Base-by-base conservation (phyloP, 148 eudicot genomes). In the Rhododendron ferrugineum region DNA sequence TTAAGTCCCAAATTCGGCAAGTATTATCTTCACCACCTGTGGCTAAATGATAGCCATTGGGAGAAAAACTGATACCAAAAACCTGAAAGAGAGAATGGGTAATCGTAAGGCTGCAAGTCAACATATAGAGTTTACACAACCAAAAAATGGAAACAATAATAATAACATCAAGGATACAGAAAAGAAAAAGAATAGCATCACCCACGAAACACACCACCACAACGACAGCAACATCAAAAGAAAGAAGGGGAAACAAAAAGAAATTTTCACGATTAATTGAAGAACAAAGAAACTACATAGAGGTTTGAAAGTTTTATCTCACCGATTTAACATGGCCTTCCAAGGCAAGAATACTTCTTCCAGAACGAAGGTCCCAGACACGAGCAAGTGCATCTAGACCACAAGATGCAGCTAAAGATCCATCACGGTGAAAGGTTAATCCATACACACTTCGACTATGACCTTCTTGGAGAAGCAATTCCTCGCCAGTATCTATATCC, bases 251-350 rank as follows among this genome's bases (percentile, higher is more conserved):
- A 11, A n/a, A 13, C 16, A 47, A 47, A 13, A 13, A 26, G 28
- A 23, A 20, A 60, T 6, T 20, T 5, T 3, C 66, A 20, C 11
- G 2, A 60, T 22, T 56, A 56, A 56, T 4, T 20, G 6, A 56
- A 56, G 23, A 20, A 56, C 7, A 64, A n/a, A 64, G 72, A 9
- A 64, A 64, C 13, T 64, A 64, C 1, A 0, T n/a, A 64, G 72
- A 64, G 13, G 13, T 26, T n/a, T 64, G 72, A 9, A 10, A 13
- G 11, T 78, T 56, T 50, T 79, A 85, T 85, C 94, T 90, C 84
- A 97, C 98, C 30, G 96, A 92, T 85, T 97, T 95, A 83, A 97
- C 94, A 83, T 97, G 98, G 77, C 98, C 99, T 92, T 97, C 98
- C 34, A 97, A 89, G 84, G 99, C 90, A 84, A 97, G 96, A 87